Conservation (phyloP, 257 asterid species). For the Solanum paucissectum region DNA sequence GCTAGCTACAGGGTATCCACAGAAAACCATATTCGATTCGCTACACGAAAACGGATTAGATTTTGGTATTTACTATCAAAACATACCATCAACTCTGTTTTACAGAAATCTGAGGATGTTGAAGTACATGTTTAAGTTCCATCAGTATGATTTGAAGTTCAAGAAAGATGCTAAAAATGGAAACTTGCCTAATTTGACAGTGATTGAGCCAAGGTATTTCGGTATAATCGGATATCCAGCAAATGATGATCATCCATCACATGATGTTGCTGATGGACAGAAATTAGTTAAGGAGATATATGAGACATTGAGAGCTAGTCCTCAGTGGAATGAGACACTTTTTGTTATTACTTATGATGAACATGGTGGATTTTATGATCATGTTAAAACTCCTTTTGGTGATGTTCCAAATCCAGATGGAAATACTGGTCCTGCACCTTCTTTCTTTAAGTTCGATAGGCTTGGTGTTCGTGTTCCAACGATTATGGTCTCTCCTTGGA, state of each 20-base stretch:
- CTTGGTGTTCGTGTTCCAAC: conserved; percentile 95
- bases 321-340: conserved; percentile 73
- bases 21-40: conserved; percentile 59
- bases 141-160: conserved; percentile 45
- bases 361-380: conserved; percentile 84
- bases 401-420: conserved; percentile 76
- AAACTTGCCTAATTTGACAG: conserved; percentile 49
- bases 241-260: conserved; percentile 83
- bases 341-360: conserved; percentile 64
- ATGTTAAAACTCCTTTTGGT: conserved; percentile 56
- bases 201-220: conserved; percentile 75
- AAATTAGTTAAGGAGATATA: conserved; percentile 66
- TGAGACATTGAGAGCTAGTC: conserved; percentile 57
- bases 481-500: conserved; percentile 87
- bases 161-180: conserved; percentile 59
- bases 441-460: conserved; percentile 70
- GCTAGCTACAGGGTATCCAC: conserved; percentile 57
- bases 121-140: conserved; percentile 58
- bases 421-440: conserved; percentile 67
- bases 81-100: conserved; percentile 56
- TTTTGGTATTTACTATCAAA: conserved; percentile 62
- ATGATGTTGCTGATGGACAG: conserved; percentile 77
- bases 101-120: conserved; percentile 56
- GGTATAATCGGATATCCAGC: conserved; percentile 52
- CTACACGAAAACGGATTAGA: conserved; percentile 37